Evolutionary conservation across 78 protist species (phyloP).

Genomic region (Bodo saltans): DNA sequence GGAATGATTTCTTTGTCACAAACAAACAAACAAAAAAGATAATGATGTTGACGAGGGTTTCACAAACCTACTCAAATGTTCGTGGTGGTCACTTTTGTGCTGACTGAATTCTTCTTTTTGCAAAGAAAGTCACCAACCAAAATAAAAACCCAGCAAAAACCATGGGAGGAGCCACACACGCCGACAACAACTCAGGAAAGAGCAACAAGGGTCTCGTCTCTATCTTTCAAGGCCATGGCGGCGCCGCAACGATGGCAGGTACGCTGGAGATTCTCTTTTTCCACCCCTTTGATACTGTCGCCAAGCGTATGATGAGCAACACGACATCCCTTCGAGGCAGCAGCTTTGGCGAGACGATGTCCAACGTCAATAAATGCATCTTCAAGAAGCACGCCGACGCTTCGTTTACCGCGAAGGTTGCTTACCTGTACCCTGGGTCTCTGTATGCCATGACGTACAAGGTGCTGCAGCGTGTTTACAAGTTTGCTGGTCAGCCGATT

Average conservation of each 20-base stretch:
- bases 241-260: slow-evolving; percentile 17
- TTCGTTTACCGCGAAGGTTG: not conserved
- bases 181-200: no score
- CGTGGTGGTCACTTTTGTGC: no score
- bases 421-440: slow-evolving; percentile 18
- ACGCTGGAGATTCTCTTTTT: slow-evolving; percentile 4
- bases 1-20: no score
- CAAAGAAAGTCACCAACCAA: no score
- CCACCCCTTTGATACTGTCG: slow-evolving; percentile 30
- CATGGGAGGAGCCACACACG: no score
- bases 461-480: slow-evolving; percentile 28
- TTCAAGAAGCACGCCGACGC: slow-evolving; percentile 14
- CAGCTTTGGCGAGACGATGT: not conserved
- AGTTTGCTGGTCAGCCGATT: slow-evolving; percentile 29
- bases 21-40: no score
- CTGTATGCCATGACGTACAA: slow-evolving; percentile 15
- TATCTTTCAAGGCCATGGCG: no score
- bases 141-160: no score
- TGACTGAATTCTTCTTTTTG: no score
- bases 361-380: not conserved
- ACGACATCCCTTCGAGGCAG: not conserved
- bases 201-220: no score
- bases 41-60: no score
- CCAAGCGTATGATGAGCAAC: not conserved
- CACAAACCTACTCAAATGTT: no score